Conservation (phyloP, 2,329 filamentous ascomycete species). For the Pseudogymnoascus sp. region DNA sequence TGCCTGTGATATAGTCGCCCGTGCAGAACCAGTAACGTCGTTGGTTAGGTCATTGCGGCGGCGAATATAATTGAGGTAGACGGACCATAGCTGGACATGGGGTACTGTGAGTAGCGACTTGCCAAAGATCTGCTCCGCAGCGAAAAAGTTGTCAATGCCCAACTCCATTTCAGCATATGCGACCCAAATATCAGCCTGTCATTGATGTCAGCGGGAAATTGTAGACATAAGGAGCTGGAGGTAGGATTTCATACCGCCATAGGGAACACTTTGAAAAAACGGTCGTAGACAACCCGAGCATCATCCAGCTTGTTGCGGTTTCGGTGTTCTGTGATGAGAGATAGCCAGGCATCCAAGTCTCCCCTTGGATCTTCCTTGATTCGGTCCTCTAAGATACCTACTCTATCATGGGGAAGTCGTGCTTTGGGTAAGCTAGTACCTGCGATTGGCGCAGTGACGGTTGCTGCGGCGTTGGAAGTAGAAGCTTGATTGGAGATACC, state of each 20-base stretch:
- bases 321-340: constrained; percentile 76
- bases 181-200: constrained; percentile 83
- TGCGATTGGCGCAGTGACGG: neutral
- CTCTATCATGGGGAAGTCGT: constrained; percentile 30
- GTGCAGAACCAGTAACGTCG: constrained; percentile 68
- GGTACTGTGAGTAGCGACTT: constrained; percentile 70
- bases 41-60: constrained; percentile 79
- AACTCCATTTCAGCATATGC: constrained; percentile 85
- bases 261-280: constrained; percentile 83
- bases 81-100: constrained; percentile 81
- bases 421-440: constrained; percentile 23
- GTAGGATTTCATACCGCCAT: constrained; percentile 63
- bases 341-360: constrained; percentile 85
- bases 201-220: constrained; percentile 27
- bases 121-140: constrained; percentile 76
- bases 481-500: constrained; percentile 15
- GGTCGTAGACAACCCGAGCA: constrained; percentile 70
- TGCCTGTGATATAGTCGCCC: constrained; percentile 71
- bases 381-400: constrained; percentile 64
- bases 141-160: constrained; percentile 70
- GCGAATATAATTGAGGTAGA: constrained; percentile 92
- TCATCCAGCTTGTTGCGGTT: constrained; percentile 76
- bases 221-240: constrained; percentile 9
- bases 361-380: constrained; percentile 88
- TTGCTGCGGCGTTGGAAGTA: neutral